Conservation (phyloP, 1,139 yeast genomes). For the Waltiozyma sp. region DNA sequence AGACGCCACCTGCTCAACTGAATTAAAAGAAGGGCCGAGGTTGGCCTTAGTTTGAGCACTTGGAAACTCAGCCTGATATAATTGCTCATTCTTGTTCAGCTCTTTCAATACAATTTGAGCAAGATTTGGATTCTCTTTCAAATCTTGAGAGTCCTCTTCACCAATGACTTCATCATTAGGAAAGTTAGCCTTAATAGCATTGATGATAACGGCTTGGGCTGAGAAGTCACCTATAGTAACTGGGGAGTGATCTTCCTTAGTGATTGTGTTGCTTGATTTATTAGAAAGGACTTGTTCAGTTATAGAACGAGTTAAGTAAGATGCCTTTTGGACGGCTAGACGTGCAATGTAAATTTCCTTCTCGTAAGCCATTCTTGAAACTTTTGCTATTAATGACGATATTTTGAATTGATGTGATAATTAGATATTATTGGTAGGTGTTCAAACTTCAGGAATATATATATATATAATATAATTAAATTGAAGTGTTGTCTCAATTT, state of each 20-base stretch:
- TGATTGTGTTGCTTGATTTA: slow-evolving; percentile 48
- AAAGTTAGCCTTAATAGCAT: slow-evolving; percentile 68
- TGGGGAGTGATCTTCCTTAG: slow-evolving; percentile 84
- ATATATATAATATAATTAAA: no score
- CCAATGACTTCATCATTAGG: slow-evolving; percentile 86
- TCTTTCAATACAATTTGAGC: slow-evolving; percentile 38
- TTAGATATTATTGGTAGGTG: no score
- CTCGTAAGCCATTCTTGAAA: slow-evolving; percentile 21
- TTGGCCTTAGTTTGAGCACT: slow-evolving; percentile 6
- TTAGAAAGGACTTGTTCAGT: slow-evolving; percentile 54
- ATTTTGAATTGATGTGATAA: background rate
- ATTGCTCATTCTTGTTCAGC: slow-evolving; percentile 29
- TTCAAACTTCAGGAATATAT: no score
- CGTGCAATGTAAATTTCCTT: slow-evolving; percentile 72
- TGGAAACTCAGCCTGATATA: slow-evolving; percentile 21
- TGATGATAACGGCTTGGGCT: slow-evolving; percentile 86
- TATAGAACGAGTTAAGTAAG: slow-evolving; percentile 62
- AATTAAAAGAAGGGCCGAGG: slow-evolving; percentile 24
- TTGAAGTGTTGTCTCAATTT: no score
- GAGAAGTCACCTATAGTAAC: slow-evolving; percentile 96
- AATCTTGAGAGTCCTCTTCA: slow-evolving; percentile 74
- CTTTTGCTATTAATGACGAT: background rate
- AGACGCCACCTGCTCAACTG: slow-evolving; percentile 41
- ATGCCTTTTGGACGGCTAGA: slow-evolving; percentile 83
- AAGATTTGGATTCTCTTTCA: slow-evolving; percentile 40